Evolutionary conservation across 805 yeast species (phyloP).

Genomic region (Scheffersomyces lignosus): DNA sequence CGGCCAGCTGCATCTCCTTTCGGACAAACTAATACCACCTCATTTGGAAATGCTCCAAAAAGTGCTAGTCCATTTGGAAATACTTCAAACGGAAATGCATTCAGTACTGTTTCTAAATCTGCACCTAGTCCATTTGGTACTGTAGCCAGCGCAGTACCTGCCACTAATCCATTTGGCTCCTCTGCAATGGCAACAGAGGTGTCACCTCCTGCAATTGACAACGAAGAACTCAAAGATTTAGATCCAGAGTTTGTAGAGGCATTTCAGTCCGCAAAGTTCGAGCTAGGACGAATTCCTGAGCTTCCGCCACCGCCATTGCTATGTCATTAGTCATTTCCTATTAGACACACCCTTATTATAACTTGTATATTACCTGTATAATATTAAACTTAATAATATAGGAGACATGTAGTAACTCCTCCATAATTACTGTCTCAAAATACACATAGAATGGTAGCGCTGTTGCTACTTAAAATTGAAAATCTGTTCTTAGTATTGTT

Average conservation of each 20-base stretch:
- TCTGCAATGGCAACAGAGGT: constrained; percentile 29
- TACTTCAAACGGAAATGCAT: constrained; percentile 1
- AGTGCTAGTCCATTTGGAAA: constrained; percentile 14
- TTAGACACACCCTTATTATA: no score
- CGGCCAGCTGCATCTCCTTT: constrained; percentile 11
- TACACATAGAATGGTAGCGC: no score
- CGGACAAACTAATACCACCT: constrained; percentile 7
- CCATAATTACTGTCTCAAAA: no score
- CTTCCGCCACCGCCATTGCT: constrained; percentile 57
- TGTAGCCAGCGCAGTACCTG: constrained; percentile 6
- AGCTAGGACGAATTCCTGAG: constrained; percentile 70
- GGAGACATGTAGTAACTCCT: no score
- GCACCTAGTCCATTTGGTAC: constrained; percentile 11
- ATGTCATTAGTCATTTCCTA: no score
- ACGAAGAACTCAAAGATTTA: constrained; percentile 34
- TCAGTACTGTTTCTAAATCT: constrained; percentile 5
- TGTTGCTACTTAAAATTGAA: no score
- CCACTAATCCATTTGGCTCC: constrained; percentile 18
- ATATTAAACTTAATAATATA: no score
- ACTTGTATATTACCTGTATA: no score
- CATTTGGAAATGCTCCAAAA: constrained; percentile 14
- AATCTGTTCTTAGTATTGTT: no score
- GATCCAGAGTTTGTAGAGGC: constrained; percentile 43
- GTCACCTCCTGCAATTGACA: constrained; percentile 24
- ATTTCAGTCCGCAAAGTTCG: constrained; percentile 50